phyloP scores from a whole-genome alignment of 2,329 filamentous ascomycete genomes.

The Aotearoamyces nothofagi region DNA sequence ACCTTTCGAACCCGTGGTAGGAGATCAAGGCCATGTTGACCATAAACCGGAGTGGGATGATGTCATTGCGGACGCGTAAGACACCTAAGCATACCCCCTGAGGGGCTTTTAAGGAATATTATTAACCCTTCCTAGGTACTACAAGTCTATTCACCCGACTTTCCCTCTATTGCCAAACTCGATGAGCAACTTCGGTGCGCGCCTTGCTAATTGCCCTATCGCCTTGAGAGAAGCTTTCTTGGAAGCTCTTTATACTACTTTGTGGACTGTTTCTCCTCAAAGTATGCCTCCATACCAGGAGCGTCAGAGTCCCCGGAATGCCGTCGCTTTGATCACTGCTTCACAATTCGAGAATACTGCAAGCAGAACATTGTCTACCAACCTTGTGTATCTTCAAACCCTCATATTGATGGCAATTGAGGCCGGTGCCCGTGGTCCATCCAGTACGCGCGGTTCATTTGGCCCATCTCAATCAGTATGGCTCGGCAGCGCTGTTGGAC shows the following conservation, averaged over 20 bases:
- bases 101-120: too few species aligned
- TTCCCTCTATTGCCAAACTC: slow-evolving; percentile 49
- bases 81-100: too few species aligned
- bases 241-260: slow-evolving; percentile 43
- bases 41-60: slow-evolving; percentile 28
- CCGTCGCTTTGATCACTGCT: slow-evolving; percentile 25
- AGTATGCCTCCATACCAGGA: slow-evolving; percentile 11
- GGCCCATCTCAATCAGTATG: slow-evolving; percentile 32
- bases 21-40: slow-evolving; percentile 13
- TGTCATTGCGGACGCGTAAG: slow-evolving; percentile 24
- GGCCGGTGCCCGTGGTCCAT: slow-evolving; percentile 36
- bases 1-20: slow-evolving; percentile 13
- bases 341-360: slow-evolving; percentile 28
- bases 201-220: slow-evolving; percentile 38
- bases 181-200: slow-evolving; percentile 36
- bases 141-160: slow-evolving; percentile 47
- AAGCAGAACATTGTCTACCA: slow-evolving; percentile 24
- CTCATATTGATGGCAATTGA: slow-evolving; percentile 52
- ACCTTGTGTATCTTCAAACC: slow-evolving; percentile 47
- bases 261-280: slow-evolving; percentile 34
- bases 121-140: slow-evolving; percentile 36
- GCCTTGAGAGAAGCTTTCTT: slow-evolving; percentile 47
- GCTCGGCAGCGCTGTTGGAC: slow-evolving; percentile 48
- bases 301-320: slow-evolving; percentile 23
- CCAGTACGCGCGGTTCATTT: slow-evolving; percentile 25